Percentiles rank a stretch among this genome's conserved stretches.
Evolutionary conservation across 2,329 filamentous ascomycete genomes (phyloP).

Genomic region (Sclerotinia trifoliorum): DNA sequence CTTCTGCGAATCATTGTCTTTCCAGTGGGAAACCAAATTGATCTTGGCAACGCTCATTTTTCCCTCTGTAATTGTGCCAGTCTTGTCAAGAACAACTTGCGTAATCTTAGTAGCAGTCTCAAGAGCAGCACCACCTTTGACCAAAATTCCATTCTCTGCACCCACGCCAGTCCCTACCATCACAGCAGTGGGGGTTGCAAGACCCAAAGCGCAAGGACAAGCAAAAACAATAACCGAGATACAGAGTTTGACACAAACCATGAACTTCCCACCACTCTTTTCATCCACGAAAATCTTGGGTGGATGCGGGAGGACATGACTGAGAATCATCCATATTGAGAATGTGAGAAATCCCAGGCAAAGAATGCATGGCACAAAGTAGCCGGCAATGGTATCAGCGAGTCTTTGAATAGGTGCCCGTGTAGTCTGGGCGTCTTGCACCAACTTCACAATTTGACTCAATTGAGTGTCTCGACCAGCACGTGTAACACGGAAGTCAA

Average conservation of each 20-base stretch:
- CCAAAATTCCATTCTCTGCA: slow-evolving; percentile 93
- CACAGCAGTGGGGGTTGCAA: slow-evolving; percentile 93
- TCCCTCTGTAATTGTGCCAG: slow-evolving; percentile 88
- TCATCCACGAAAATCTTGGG: slow-evolving; percentile 82
- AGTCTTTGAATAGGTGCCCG: slow-evolving; percentile 92
- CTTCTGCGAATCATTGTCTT: slow-evolving; percentile 62
- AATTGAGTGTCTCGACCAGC: slow-evolving; percentile 94
- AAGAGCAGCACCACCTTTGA: slow-evolving; percentile 91
- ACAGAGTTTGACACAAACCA: slow-evolving; percentile 96
- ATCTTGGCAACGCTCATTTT: slow-evolving; percentile 88
- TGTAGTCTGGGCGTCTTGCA: slow-evolving; percentile 93
- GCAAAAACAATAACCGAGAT: slow-evolving; percentile 99
- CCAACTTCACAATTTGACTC: slow-evolving; percentile 96
- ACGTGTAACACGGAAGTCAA: slow-evolving; percentile 89
- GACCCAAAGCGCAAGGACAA: slow-evolving; percentile 92
- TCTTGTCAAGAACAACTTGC: slow-evolving; percentile 92
- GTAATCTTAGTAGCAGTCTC: slow-evolving; percentile 89
- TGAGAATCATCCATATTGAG: slow-evolving; percentile 89
- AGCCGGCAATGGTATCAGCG: slow-evolving; percentile 86
- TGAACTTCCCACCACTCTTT: slow-evolving; percentile 82
- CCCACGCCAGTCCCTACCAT: slow-evolving; percentile 99
- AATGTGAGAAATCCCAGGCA: slow-evolving; percentile 83
- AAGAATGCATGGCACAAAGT: slow-evolving; percentile 90
- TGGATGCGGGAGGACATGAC: slow-evolving; percentile 79
- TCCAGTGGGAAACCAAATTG: slow-evolving; percentile 68